Conservation (phyloP, 2,329 filamentous ascomycete genomes). For the Colletotrichum tabaci region DNA sequence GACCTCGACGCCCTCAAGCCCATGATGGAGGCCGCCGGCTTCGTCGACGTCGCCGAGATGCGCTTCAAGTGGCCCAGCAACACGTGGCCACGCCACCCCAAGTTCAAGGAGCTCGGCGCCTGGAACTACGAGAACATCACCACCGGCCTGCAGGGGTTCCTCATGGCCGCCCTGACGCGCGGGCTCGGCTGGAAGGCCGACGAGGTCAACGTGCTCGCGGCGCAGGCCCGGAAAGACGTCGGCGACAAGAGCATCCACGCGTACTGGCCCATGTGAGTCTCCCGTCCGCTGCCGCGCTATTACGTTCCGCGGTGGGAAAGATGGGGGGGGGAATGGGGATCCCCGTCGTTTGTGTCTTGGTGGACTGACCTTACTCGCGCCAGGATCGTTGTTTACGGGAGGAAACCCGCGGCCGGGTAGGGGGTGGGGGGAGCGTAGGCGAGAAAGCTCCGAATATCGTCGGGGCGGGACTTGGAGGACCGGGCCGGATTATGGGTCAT, state of each 20-base stretch:
- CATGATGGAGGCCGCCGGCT: conserved; percentile 51
- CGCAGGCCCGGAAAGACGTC: conserved; percentile 46
- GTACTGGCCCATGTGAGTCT: conserved; percentile 56
- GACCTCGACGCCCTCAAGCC: conserved; percentile 31
- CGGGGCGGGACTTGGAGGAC: conserved; percentile 1
- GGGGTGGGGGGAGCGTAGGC: too few species aligned
- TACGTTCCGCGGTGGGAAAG: too few species aligned
- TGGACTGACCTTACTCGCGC: conserved; percentile 1
- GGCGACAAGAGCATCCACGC: conserved; percentile 47
- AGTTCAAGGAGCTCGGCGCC: conserved; percentile 54
- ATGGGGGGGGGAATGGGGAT: too few species aligned
- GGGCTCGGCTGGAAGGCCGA: conserved; percentile 53
- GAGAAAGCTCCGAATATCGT: too few species aligned
- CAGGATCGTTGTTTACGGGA: conserved; percentile 39
- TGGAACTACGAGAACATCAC: conserved; percentile 53
- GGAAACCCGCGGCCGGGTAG: conserved; percentile 14
- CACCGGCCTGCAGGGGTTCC: conserved; percentile 53
- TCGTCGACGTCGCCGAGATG: conserved; percentile 50
- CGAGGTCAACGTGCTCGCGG: conserved; percentile 48
- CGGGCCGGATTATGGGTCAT: conserved; percentile 4
- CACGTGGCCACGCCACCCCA: conserved; percentile 53
- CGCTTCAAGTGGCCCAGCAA: conserved; percentile 56
- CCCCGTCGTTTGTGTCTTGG: neutral
- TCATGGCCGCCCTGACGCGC: conserved; percentile 55
- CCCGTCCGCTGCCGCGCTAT: too few species aligned